A percentile compares a stretch with the other conserved stretches of the same genome.
Evolutionary conservation across 768 basidiomycete species (phyloP).

Genomic region (Artomyces pyxidatus): DNA sequence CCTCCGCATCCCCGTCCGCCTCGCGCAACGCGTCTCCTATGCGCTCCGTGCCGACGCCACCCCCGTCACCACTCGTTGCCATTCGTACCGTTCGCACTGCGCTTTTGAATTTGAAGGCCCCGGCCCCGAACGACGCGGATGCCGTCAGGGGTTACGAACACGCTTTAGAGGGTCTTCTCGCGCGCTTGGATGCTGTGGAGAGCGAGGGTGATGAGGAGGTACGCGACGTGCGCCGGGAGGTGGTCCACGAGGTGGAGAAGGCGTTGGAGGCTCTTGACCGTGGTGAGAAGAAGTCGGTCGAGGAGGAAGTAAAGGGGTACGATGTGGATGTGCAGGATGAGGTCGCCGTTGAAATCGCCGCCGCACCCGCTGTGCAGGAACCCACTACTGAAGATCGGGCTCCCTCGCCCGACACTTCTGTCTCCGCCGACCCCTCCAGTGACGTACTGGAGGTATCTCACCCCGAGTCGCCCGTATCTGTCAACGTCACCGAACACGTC

Average conservation of each 20-base stretch:
- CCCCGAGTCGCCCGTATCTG: no score
- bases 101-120: conserved; percentile 33
- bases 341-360: neutral
- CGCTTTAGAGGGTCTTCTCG: conserved; percentile 52
- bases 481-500: neutral
- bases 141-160: conserved; percentile 56
- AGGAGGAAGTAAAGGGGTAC: conserved; percentile 17
- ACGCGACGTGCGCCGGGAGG: conserved; percentile 38
- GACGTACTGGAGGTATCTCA: no score
- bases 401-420: no score
- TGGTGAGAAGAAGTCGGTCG: neutral
- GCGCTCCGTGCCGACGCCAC: neutral
- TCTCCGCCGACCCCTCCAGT: no score
- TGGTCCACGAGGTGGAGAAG: conserved; percentile 51
- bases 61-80: neutral
- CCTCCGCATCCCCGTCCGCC: neutral
- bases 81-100: conserved; percentile 17
- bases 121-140: conserved; percentile 54
- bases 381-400: no score
- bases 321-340: neutral
- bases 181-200: conserved; percentile 59
- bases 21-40: no score
- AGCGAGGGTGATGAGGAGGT: conserved; percentile 51
- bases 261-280: conserved; percentile 50
- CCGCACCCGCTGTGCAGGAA: neutral